Base-by-base conservation (phyloP, 1,284 basidiomycete species). In the Marasmius fiardii region DNA sequence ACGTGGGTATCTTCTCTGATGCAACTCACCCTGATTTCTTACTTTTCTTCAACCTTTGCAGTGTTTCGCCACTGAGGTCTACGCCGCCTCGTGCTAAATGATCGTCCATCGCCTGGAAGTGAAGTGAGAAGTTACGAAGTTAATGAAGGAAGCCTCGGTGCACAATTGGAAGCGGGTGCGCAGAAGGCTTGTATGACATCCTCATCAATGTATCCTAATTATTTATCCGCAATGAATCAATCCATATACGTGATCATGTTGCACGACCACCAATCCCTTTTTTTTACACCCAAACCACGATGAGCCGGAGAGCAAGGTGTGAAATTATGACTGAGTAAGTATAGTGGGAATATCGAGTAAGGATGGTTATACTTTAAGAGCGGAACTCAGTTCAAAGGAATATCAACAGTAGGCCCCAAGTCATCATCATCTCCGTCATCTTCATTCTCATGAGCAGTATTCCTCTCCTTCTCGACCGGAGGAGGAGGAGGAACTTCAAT, bases 401-500 rank as follows among this genome's bases (percentile, higher is more conserved):
- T 51, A 34, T 59, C 89, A 41, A 83, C 88, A 8, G 87, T 90
- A 65, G 86, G 85, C 0, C 88, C 89, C 43, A 90, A 78, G 26
- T 90, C 88, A 49, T 84, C 85, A 44, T 86, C 85, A 0, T 68
- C 78, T 12, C 82, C 79, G 28, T 83, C 82, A 37, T 74, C 65
- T 12, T 72, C 72, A 14, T 61, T 45, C n/a, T 45, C 39, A 23
- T 48, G 28, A 20, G 51, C 60, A 21, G 62, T 61, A 54, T 66
- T 65, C 55, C 76, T 74, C 68, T 90, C 87, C 71, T 91, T 90
- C 64, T 88, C 86, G 16, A 89, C 77, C 0, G 86, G 86, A 23
- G 88, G 88, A 1, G 88, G 89, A 0, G 88, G 83, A 3, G 86
- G 88, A 8, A 90, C 85, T 64, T 91, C 88, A 20, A 88, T 84